These are phyloP conservation scores for Meira miltonrushii DNA, from an alignment of 1,284 basidiomycete species.

Conservation along the genomic window DNA sequence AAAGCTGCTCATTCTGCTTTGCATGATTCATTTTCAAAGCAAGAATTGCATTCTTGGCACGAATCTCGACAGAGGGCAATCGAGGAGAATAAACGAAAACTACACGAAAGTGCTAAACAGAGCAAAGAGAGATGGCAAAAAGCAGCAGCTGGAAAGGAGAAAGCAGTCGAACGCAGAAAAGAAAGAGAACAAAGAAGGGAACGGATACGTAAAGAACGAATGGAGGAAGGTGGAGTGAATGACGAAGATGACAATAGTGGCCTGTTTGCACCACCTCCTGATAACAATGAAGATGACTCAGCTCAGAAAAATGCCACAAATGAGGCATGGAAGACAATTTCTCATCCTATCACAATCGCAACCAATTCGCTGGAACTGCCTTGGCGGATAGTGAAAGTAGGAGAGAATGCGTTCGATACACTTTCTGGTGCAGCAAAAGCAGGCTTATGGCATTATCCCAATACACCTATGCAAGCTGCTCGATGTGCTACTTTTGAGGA, in stretches of 20 bases:
- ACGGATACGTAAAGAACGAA: conserved; percentile 54
- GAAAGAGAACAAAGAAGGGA: conserved; percentile 54
- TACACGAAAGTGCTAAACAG: conserved; percentile 20
- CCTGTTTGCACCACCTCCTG: neutral
- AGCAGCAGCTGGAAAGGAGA: neutral
- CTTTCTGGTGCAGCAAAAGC: conserved; percentile 63
- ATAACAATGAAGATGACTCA: neutral
- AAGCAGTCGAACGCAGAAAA: conserved; percentile 37
- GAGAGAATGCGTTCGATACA: conserved; percentile 54
- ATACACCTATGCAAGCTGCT: conserved; percentile 63
- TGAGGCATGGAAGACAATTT: neutral
- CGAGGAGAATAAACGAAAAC: conserved; percentile 9
- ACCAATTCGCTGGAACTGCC: conserved; percentile 8
- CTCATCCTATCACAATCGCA: conserved; percentile 2
- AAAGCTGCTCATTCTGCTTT: conserved; percentile 59
- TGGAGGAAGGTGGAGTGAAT: conserved; percentile 37
- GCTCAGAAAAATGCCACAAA: too few relatives aligned
- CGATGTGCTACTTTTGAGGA: conserved; percentile 73
- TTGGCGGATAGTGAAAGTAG: conserved; percentile 25
- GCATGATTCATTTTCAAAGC: conserved; percentile 55
- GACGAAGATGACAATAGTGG: conserved; percentile 10
- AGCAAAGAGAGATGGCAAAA: conserved; percentile 51
- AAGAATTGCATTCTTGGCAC: conserved; percentile 12
- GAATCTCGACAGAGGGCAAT: conserved; percentile 7
- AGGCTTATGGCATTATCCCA: conserved; percentile 73